These are phyloP conservation scores for Entelexis sorbosivorans DNA, from an alignment of 1,139 yeast species.

Conservation along the genomic window DNA sequence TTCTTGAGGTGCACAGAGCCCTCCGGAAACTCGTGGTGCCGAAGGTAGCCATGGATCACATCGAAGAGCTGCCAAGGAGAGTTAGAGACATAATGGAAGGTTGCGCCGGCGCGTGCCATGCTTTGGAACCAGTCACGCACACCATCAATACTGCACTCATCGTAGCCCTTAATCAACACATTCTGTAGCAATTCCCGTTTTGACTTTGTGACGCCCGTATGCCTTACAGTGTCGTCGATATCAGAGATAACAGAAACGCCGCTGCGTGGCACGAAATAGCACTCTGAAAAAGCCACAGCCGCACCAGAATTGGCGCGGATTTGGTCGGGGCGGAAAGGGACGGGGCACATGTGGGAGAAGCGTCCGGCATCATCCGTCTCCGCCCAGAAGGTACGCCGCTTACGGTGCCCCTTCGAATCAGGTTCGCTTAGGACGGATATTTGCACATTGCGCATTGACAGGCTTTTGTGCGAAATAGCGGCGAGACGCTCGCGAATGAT, in stretches of 20 bases:
- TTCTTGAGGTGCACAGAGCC: constrained; percentile 80
- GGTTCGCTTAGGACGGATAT: constrained; percentile 15
- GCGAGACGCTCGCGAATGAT: constrained; percentile 21
- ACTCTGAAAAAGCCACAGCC: constrained; percentile 8
- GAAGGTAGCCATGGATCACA: constrained; percentile 50
- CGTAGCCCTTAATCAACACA: constrained; percentile 54
- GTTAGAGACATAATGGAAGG: constrained; percentile 86
- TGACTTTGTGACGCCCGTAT: constrained; percentile 82
- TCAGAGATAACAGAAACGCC: constrained; percentile 79
- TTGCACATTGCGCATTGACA: constrained; percentile 19
- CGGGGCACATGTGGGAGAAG: constrained; percentile 25
- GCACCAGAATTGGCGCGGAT: constrained; percentile 20
- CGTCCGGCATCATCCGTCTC: constrained; percentile 31
- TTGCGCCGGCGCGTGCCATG: constrained; percentile 36
- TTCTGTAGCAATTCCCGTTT: constrained; percentile 71
- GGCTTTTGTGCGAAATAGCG: constrained; percentile 21
- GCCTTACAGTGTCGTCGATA: constrained; percentile 85
- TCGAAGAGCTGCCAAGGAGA: constrained; percentile 85
- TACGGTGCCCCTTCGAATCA: constrained; percentile 10
- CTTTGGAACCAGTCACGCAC: constrained; percentile 59
- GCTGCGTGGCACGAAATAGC: constrained; percentile 25
- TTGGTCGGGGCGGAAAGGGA: constrained; percentile 21
- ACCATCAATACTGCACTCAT: constrained; percentile 59
- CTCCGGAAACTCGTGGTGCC: constrained; percentile 47
- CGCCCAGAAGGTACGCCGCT: constrained; percentile 15